Conservation (phyloP, 2,329 filamentous ascomycete species). For the Trichoderma brevicompactum region DNA sequence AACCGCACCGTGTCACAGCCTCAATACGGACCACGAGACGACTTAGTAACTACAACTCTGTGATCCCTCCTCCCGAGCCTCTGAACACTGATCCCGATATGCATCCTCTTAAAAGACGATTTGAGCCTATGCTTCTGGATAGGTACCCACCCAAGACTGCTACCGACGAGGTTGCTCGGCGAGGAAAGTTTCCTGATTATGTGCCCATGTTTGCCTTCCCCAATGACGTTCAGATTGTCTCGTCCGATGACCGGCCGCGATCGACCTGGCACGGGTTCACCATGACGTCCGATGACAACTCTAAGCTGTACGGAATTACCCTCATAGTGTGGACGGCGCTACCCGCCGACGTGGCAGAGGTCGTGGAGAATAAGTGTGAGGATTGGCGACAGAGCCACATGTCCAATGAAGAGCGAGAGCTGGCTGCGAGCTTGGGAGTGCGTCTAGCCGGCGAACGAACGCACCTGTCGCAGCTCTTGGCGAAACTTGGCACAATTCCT, state of each 20-base stretch:
- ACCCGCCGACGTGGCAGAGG: constrained; percentile 78
- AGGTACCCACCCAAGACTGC: constrained; percentile 86
- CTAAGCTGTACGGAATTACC: constrained; percentile 89
- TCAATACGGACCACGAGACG: constrained; percentile 79
- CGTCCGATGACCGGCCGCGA: constrained; percentile 87
- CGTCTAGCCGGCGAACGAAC: constrained; percentile 85
- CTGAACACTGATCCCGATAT: constrained; percentile 88
- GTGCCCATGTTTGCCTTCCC: constrained; percentile 99
- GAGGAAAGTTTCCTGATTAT: constrained; percentile 92
- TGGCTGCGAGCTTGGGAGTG: constrained; percentile 89
- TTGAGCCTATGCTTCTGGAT: constrained; percentile 95
- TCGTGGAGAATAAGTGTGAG: constrained; percentile 81
- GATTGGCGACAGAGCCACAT: constrained; percentile 84
- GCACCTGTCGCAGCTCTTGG: constrained; percentile 84
- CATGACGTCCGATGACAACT: constrained; percentile 93
- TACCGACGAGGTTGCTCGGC: constrained; percentile 75
- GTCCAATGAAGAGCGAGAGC: constrained; percentile 86
- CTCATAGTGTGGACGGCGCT: constrained; percentile 92
- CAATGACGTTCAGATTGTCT: constrained; percentile 96
- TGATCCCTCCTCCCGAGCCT: constrained; percentile 91
- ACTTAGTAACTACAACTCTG: constrained; percentile 96
- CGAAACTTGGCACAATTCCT: constrained; percentile 76
- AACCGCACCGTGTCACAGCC: constrained; percentile 45
- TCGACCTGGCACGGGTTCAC: constrained; percentile 99
- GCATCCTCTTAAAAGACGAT: constrained; percentile 91